phyloP scores from a whole-genome alignment of 1,139 yeast species.

The Hyphopichia pseudoburtonii region DNA sequence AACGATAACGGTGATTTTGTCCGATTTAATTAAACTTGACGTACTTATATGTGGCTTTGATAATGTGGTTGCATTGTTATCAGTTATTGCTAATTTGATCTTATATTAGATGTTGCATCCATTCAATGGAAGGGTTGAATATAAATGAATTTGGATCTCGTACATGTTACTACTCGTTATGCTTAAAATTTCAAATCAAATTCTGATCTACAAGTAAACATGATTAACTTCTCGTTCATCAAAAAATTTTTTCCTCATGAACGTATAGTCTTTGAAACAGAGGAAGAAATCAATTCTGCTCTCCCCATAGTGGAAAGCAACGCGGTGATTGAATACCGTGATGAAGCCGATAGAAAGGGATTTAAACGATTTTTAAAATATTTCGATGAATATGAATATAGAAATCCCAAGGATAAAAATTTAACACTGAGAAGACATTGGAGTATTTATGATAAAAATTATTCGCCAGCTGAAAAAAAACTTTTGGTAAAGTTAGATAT shows the following conservation, averaged over 20 bases:
- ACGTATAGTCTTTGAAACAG: not conserved
- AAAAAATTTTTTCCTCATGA: not conserved
- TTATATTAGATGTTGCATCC: too few species aligned
- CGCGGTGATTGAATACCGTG: not conserved
- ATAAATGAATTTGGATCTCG: too few species aligned
- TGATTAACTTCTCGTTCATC: not conserved
- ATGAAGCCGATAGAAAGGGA: not conserved
- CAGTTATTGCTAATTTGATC: too few species aligned
- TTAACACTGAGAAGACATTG: not conserved
- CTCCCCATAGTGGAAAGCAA: not conserved
- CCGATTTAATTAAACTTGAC: too few species aligned
- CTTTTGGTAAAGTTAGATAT: not conserved
- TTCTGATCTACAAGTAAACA: too few species aligned
- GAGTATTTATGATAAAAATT: not conserved
- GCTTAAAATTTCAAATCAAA: too few species aligned
- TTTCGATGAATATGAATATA: not conserved
- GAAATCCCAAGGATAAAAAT: not conserved
- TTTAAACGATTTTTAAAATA: not conserved
- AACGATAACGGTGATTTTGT: too few species aligned
- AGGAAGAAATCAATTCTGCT: not conserved
- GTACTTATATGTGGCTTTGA: too few species aligned
- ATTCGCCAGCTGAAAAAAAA: not conserved
- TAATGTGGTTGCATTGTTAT: too few species aligned
- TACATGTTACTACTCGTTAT: too few species aligned
- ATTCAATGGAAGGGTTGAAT: too few species aligned